Percentiles rank a stretch among this genome's conserved stretches.
These are phyloP conservation scores for Linnemannia schmuckeri DNA, from an alignment of 192 early-diverging fungal genomes.

Conservation along the genomic window DNA sequence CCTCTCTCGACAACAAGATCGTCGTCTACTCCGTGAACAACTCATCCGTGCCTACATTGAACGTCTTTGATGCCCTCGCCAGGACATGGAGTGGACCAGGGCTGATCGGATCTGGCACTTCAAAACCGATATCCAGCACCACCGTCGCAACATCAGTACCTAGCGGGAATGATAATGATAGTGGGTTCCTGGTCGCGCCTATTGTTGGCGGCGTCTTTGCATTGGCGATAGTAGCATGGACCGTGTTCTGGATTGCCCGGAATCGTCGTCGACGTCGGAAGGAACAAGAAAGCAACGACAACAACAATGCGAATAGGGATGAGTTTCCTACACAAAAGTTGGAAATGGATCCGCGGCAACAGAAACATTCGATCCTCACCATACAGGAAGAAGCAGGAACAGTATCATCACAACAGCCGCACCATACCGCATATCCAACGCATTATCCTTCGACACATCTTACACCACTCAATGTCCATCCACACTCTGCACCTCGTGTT, in stretches of 20 bases:
- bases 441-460: not conserved
- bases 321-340: not conserved
- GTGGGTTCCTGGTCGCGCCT: not conserved
- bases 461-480: not conserved
- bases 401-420: not conserved
- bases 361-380: not conserved
- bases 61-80: not conserved
- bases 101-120: not conserved
- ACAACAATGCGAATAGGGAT: not conserved
- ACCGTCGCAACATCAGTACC: not conserved
- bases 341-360: not conserved
- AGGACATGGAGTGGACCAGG: conserved; percentile 1
- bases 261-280: not conserved
- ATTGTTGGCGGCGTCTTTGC: not conserved
- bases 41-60: not conserved
- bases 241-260: not conserved
- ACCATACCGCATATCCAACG: not conserved
- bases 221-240: not conserved
- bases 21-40: not conserved
- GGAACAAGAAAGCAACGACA: not conserved
- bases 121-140: not conserved
- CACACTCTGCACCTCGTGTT: not conserved
- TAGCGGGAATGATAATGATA: not conserved
- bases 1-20: not conserved
- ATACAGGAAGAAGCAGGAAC: not conserved